phyloP scores from a whole-genome alignment of 495 filamentous ascomycete species.

The Aspergillus hancockii region DNA sequence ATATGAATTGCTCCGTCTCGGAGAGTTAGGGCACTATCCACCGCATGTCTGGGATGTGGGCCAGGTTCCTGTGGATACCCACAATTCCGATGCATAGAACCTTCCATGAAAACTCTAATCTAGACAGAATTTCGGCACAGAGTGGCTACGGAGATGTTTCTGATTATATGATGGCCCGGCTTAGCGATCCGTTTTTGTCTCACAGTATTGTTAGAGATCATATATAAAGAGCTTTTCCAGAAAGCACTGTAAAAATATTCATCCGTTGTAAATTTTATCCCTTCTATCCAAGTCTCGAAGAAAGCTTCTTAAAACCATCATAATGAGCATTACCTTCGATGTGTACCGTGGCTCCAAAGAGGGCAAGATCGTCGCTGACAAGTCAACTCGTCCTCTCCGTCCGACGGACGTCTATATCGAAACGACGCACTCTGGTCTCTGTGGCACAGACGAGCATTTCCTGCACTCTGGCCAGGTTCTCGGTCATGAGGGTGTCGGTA shows the following conservation, averaged over 20 bases:
- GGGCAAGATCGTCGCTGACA: constrained; percentile 32
- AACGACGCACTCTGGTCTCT: constrained; percentile 48
- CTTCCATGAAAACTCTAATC: constrained; percentile 3
- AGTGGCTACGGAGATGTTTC: neutral
- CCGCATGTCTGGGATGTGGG: neutral
- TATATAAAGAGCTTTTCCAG: neutral
- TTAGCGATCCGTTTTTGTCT: neutral
- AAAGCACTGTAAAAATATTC: neutral
- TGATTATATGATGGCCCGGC: neutral
- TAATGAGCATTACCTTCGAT: constrained; percentile 34
- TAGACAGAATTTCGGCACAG: neutral
- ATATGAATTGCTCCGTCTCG: constrained; percentile 1
- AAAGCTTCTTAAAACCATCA: neutral
- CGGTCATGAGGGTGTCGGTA: constrained; percentile 24
- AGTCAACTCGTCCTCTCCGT: constrained; percentile 28
- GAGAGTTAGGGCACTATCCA: neutral
- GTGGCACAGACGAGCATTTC: constrained; percentile 47
- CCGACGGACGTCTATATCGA: constrained; percentile 45
- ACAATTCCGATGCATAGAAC: neutral
- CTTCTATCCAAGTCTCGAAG: no score
- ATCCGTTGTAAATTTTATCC: no score
- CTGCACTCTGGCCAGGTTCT: constrained; percentile 23
- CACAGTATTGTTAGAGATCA: neutral
- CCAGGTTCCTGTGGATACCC: neutral
- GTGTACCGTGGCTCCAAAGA: constrained; percentile 36